These are phyloP conservation scores for Domatiomyces globalis DNA, from an alignment of 2,329 filamentous ascomycete genomes.

Conservation along the genomic window DNA sequence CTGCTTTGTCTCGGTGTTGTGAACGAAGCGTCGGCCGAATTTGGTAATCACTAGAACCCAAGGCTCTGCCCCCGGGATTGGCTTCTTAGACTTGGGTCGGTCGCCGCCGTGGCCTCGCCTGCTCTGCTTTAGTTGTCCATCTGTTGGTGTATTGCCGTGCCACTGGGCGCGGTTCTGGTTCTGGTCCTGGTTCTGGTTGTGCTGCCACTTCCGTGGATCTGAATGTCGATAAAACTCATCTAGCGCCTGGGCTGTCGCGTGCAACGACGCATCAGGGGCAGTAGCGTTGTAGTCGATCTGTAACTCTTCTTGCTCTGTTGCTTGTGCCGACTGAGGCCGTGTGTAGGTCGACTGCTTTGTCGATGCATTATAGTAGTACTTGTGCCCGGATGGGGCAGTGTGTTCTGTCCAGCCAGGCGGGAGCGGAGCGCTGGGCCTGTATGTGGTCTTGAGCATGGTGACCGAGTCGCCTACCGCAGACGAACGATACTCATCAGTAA, in stretches of 20 bases:
- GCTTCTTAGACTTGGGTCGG: constrained; percentile 62
- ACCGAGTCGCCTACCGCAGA: neutral
- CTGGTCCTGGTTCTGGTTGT: neutral
- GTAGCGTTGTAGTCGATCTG: constrained; percentile 15
- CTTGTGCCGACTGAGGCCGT: constrained; percentile 39
- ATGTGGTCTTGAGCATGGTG: constrained; percentile 63
- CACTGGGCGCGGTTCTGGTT: constrained; percentile 23
- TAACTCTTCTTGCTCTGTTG: constrained; percentile 22
- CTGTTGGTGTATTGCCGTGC: constrained; percentile 32
- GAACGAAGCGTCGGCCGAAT: constrained; percentile 74
- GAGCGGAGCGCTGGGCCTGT: constrained; percentile 51
- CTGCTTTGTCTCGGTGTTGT: constrained; percentile 71
- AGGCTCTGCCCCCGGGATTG: constrained; percentile 66
- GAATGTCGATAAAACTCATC: constrained; percentile 19
- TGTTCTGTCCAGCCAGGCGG: constrained; percentile 85
- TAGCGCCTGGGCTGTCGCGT: constrained; percentile 12
- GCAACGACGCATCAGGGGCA: constrained; percentile 13
- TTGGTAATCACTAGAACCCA: constrained; percentile 94
- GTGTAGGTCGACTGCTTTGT: constrained; percentile 81
- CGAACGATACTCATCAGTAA: neutral
- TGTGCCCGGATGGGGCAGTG: constrained; percentile 67
- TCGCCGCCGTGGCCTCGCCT: constrained; percentile 55
- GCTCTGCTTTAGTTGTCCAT: constrained; percentile 42
- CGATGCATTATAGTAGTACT: constrained; percentile 72
- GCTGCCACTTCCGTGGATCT: neutral